Conservation (phyloP, 192 early-diverging fungal species). For the Jimgerdemannia lactiflua region DNA sequence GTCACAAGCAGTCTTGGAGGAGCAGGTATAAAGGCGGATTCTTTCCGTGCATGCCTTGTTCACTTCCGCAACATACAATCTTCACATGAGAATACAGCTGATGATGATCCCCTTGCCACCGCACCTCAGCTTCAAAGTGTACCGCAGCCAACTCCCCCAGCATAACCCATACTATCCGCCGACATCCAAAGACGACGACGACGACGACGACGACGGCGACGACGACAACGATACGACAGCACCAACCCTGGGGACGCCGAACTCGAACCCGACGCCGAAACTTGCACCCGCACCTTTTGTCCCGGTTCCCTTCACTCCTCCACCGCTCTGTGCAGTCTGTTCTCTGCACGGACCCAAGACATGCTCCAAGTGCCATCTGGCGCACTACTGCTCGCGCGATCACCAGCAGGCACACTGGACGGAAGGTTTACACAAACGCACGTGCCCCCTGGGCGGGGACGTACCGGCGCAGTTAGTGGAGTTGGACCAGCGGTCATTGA, state of each 20-base stretch:
- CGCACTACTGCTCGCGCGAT: constrained; percentile 77
- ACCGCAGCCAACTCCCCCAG: constrained; percentile 76
- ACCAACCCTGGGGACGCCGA: not conserved
- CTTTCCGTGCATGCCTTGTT: not conserved
- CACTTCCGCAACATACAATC: not conserved
- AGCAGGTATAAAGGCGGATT: constrained; percentile 37
- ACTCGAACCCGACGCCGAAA: constrained; percentile 1
- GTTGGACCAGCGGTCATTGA: constrained; percentile 21
- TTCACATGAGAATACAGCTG: not conserved
- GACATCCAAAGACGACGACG: constrained; percentile 27
- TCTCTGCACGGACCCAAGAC: constrained; percentile 66
- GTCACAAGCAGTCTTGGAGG: constrained; percentile 59
- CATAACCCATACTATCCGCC: constrained; percentile 64
- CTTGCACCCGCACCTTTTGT: not conserved
- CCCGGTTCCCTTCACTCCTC: constrained; percentile 16
- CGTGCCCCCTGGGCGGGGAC: not conserved
- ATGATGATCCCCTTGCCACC: constrained; percentile 1
- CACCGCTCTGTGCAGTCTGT: constrained; percentile 63
- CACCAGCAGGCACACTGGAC: constrained; percentile 60
- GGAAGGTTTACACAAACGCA: constrained; percentile 12
- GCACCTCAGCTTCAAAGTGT: constrained; percentile 75
- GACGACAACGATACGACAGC: constrained; percentile 14
- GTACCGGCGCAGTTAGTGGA: not conserved
- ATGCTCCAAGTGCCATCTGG: constrained; percentile 76
- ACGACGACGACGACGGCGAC: constrained; percentile 32